Evolutionary conservation across 306 rosid genomes (phyloP), one percentile per base, ranked within the genome.

Genomic region (Casuarina glauca): DNA sequence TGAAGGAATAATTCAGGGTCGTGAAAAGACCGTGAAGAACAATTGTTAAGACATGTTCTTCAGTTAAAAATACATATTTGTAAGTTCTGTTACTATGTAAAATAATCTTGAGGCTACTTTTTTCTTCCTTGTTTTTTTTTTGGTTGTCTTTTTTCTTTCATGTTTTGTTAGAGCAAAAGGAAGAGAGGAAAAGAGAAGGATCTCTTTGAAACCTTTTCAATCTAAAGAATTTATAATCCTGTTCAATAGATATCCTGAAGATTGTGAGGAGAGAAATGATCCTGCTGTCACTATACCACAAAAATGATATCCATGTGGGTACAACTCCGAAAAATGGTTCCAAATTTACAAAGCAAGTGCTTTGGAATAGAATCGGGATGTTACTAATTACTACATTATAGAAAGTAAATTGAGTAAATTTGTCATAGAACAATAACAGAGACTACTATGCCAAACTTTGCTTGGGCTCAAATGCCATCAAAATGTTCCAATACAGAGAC

Each of bases 1-100:
- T 6, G 89, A 90, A 7, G 91, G 97, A 77, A 66, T 3, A 41
- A 26, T 67, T 67, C 26, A 42, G 50, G 36, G 2, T 76, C 15
- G 60, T 71, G 32, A 69, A 69, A 46, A 45, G 38, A 46, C 73
- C 6, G 45, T 69, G 73, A 42, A 63, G 19, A 63, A 4, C 35
- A 13, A 1, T 62, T 60, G 39, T 15, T 3, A 1, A 10, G 39
- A 1, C 62, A 55, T 15, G 62, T 9, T n/a, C 19, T 55, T 26
- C 32, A 26, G 32, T 26, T 0, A 26, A 26, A 26, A 26, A 0
- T 1, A 26, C 32, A 26, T 26, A 26, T 26, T 26, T 26, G 32
- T 26, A 26, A 26, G 32, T 26, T 26, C 32, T 26, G 32, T 26
- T 26, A 26, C 32, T 26, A 26, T 26, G 32, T 26, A 26, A 26